Conservation (phyloP, 2,329 filamentous ascomycete genomes). For the Aspergillus eucalypticola region DNA sequence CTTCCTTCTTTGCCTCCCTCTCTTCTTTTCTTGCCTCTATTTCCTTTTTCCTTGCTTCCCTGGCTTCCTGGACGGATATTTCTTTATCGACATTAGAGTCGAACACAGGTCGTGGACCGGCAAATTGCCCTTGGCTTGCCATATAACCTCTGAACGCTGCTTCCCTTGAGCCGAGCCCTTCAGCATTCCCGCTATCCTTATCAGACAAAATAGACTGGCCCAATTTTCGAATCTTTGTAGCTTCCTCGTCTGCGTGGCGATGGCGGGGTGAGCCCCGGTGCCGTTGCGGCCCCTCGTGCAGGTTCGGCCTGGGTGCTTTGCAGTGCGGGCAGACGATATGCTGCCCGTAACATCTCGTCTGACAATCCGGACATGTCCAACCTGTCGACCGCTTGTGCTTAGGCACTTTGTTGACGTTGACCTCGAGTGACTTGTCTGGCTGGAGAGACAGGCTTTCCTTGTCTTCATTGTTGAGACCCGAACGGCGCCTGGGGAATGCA, state of each 20-base stretch:
- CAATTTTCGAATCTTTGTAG: slow-evolving; percentile 25
- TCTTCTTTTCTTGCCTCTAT: not conserved
- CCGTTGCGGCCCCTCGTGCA: not conserved
- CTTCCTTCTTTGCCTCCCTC: slow-evolving; percentile 1
- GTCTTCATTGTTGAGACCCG: not conserved
- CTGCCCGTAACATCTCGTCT: slow-evolving; percentile 22
- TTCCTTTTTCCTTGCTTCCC: not conserved
- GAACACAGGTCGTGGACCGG: slow-evolving; percentile 7
- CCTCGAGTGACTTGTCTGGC: slow-evolving; percentile 15
- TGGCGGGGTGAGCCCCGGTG: not conserved
- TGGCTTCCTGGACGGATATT: not conserved
- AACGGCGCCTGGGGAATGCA: not conserved
- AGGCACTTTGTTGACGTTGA: slow-evolving; percentile 1
- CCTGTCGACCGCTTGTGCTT: slow-evolving; percentile 16
- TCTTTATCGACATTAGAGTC: not conserved
- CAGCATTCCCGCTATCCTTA: slow-evolving; percentile 1
- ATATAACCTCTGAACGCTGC: slow-evolving; percentile 10
- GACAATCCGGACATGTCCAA: slow-evolving; percentile 33
- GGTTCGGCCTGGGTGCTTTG: slow-evolving; percentile 25
- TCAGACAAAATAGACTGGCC: slow-evolving; percentile 23
- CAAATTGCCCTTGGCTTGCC: not conserved
- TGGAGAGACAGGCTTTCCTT: slow-evolving; percentile 12
- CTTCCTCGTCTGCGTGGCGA: slow-evolving; percentile 5
- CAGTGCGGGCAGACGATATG: slow-evolving; percentile 31
- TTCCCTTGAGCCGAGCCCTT: not conserved